A percentile compares a stretch with the other conserved stretches of the same genome.
Evolutionary conservation across 176 grass and related monocot species (phyloP).

Genomic region (Lolium rigidum): DNA sequence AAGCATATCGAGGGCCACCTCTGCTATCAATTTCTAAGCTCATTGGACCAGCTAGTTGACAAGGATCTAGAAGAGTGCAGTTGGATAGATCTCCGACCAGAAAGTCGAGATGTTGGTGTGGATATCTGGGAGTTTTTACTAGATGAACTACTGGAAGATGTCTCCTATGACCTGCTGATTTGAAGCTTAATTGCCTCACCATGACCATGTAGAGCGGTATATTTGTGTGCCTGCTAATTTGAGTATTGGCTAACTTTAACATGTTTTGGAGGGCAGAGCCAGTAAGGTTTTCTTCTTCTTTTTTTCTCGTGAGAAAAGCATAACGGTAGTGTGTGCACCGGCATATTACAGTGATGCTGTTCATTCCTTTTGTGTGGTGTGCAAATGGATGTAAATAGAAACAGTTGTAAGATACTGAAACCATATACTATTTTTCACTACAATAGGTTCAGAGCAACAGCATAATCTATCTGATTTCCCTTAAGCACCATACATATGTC

Average conservation of each 20-base stretch:
- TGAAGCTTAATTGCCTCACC: conserved; percentile 38
- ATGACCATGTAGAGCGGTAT: conserved; percentile 3
- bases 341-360: too few species aligned
- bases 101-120: conserved; percentile 36
- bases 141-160: conserved; percentile 61
- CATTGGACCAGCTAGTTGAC: conserved; percentile 50
- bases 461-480: conserved; percentile 57
- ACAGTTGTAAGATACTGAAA: conserved; percentile 2
- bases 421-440: not conserved
- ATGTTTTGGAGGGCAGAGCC: not conserved
- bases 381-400: not conserved
- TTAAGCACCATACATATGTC: conserved; percentile 36
- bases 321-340: too few species aligned
- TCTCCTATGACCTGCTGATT: conserved; percentile 46
- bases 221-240: conserved; percentile 17
- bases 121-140: conserved; percentile 52
- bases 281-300: not conserved
- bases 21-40: conserved; percentile 37
- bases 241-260: conserved; percentile 29
- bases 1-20: conserved; percentile 52
- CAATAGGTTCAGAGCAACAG: conserved; percentile 38
- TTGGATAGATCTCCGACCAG: conserved; percentile 57
- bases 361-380: conserved; percentile 2
- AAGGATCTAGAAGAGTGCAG: conserved; percentile 42
- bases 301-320: not conserved